Conservation (phyloP, 495 filamentous ascomycete species). For the Aspergillus leporis region DNA sequence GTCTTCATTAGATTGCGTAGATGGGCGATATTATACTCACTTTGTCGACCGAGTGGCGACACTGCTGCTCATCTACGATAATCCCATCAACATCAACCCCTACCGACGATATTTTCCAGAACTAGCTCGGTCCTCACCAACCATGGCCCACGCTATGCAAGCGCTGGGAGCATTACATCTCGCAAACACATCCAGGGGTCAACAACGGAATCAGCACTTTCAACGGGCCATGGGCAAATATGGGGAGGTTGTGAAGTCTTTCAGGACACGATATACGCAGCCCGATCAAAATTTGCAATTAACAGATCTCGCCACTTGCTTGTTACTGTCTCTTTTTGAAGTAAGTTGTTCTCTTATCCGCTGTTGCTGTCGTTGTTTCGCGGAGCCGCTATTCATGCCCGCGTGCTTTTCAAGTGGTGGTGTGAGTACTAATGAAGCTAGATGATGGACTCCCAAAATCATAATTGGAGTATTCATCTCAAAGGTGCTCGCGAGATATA, state of each 20-base stretch:
- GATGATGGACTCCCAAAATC: conserved; percentile 49
- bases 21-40: conserved; percentile 40
- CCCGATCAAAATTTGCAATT: conserved; percentile 30
- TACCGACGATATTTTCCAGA: conserved; percentile 40
- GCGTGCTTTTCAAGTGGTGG: neutral
- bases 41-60: conserved; percentile 42
- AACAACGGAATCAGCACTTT: conserved; percentile 37
- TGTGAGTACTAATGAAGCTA: conserved; percentile 13
- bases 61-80: conserved; percentile 42
- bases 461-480: conserved; percentile 44
- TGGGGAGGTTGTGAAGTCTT: conserved; percentile 39
- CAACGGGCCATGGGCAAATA: conserved; percentile 46
- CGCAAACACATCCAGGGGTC: conserved; percentile 40
- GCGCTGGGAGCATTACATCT: conserved; percentile 45
- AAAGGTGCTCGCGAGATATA: conserved; percentile 46
- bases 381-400: neutral
- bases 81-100: conserved; percentile 37
- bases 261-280: conserved; percentile 32
- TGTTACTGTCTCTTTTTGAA: conserved; percentile 44
- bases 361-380: neutral
- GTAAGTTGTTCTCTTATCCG: conserved; percentile 16
- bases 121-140: conserved; percentile 36
- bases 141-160: conserved; percentile 45
- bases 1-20: conserved; percentile 26
- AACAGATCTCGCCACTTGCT: conserved; percentile 41